Conservation (phyloP, 2,329 filamentous ascomycete genomes). For the Calonectria pteridis region DNA sequence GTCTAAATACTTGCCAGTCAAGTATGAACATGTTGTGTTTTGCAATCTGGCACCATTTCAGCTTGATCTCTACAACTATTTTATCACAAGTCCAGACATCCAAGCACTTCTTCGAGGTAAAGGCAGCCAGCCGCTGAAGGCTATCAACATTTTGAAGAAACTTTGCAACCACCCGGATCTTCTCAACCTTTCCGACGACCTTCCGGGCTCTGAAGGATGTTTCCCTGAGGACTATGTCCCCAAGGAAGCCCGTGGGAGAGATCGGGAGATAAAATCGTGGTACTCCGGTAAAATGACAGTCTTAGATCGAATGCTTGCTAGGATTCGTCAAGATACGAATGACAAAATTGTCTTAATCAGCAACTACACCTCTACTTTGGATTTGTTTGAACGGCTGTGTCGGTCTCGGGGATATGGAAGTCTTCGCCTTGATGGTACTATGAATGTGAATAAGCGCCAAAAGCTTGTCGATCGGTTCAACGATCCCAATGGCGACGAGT, state of each 20-base stretch:
- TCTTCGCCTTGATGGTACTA: constrained; percentile 92
- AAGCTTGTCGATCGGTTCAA: constrained; percentile 99
- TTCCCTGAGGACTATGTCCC: constrained; percentile 91
- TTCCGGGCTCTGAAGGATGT: constrained; percentile 86
- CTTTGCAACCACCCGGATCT: constrained; percentile 98
- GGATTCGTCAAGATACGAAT: constrained; percentile 95
- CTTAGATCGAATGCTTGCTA: constrained; percentile 96
- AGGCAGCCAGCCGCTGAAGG: constrained; percentile 94
- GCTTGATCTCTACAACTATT: constrained; percentile 93
- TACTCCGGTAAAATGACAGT: constrained; percentile 99
- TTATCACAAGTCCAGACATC: constrained; percentile 95
- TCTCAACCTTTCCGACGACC: constrained; percentile 82
- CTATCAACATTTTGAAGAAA: constrained; percentile 97
- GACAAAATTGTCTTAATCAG: constrained; percentile 99
- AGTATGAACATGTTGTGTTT: constrained; percentile 99
- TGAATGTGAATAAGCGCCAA: constrained; percentile 97
- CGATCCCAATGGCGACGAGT: constrained; percentile 88
- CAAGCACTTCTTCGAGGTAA: constrained; percentile 92
- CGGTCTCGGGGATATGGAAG: constrained; percentile 86
- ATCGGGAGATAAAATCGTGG: constrained; percentile 93
- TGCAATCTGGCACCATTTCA: constrained; percentile 96
- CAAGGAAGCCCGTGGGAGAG: constrained; percentile 87
- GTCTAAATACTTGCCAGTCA: constrained; percentile 96
- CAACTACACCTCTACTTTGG: constrained; percentile 97
- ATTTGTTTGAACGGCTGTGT: constrained; percentile 93